Conservation (phyloP, 176 grass and related monocot genomes). For the Oryza australiensis region DNA sequence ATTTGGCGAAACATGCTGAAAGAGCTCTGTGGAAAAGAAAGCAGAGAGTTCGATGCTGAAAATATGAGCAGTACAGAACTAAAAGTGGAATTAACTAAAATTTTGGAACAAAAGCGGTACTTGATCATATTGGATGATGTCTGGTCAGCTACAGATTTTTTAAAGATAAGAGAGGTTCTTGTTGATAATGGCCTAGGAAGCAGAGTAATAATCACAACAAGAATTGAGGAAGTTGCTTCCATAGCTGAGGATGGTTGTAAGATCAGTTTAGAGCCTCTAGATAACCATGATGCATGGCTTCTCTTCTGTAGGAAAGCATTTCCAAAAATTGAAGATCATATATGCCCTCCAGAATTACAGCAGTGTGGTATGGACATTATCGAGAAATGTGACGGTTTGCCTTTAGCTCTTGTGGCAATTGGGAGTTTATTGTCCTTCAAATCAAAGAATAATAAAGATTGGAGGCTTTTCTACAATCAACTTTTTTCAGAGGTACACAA, state of each 20-base stretch:
- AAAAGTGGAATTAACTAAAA: not conserved
- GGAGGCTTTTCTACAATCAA: conserved; percentile 33
- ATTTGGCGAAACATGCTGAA: conserved; percentile 28
- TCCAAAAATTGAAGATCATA: not conserved
- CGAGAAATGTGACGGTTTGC: conserved; percentile 47
- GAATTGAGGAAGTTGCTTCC: conserved; percentile 34
- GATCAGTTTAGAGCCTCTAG: conserved; percentile 29
- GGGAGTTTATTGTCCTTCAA: conserved; percentile 38
- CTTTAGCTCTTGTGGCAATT: conserved; percentile 49
- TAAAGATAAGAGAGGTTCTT: not conserved
- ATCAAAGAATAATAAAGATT: not conserved
- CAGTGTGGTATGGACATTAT: conserved; percentile 37
- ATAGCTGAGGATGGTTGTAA: conserved; percentile 25
- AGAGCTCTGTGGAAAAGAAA: not conserved
- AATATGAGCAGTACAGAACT: not conserved
- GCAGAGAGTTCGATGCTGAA: not conserved
- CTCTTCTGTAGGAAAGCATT: conserved; percentile 53
- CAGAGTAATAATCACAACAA: conserved; percentile 41
- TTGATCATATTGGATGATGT: conserved; percentile 47
- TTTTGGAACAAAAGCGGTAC: not conserved
- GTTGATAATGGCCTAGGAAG: conserved; percentile 5
- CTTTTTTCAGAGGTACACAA: conserved; percentile 51
- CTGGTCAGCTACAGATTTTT: not conserved
- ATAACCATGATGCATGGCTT: conserved; percentile 19
- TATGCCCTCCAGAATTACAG: conserved; percentile 22